Evolutionary conservation across 768 basidiomycete genomes (phyloP).

Genomic region (Kwoniella europaea): DNA sequence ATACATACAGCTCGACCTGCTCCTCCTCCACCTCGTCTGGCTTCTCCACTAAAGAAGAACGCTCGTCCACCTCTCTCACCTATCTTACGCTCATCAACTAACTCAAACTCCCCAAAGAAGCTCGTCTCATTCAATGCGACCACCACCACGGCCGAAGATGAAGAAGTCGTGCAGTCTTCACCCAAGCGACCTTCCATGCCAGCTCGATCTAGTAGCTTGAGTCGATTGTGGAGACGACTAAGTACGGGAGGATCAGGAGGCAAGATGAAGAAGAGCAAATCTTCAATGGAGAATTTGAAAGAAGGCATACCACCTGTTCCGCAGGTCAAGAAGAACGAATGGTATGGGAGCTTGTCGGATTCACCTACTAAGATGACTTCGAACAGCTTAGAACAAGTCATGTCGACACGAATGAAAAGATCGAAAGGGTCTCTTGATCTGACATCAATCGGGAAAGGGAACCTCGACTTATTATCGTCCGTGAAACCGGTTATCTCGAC

Average conservation of each 20-base stretch:
- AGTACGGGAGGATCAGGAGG: conserved; percentile 10
- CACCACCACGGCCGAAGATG: neutral
- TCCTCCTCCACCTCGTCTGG: conserved; percentile 1
- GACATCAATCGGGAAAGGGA: conserved; percentile 5
- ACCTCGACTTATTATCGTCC: conserved; percentile 3
- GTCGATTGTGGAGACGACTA: conserved; percentile 18
- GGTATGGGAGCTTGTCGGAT: neutral
- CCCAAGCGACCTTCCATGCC: conserved; percentile 12
- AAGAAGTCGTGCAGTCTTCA: neutral
- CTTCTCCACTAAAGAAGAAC: neutral
- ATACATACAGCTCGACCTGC: conserved; percentile 4
- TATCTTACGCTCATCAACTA: conserved; percentile 4
- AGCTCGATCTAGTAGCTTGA: conserved; percentile 18
- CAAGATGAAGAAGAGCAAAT: conserved; percentile 11
- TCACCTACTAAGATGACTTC: neutral
- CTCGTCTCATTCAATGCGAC: conserved; percentile 13
- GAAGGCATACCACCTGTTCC: conserved; percentile 15
- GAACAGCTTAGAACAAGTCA: neutral
- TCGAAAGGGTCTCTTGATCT: conserved; percentile 18
- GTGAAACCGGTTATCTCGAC: neutral
- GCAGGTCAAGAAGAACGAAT: conserved; percentile 8
- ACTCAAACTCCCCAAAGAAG: conserved; percentile 7
- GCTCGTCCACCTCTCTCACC: conserved; percentile 3
- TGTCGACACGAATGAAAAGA: conserved; percentile 8
- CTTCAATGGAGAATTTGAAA: conserved; percentile 1